Evolutionary conservation across 1,284 basidiomycete species (phyloP).

Genomic region (Ganoderma lingzhi): DNA sequence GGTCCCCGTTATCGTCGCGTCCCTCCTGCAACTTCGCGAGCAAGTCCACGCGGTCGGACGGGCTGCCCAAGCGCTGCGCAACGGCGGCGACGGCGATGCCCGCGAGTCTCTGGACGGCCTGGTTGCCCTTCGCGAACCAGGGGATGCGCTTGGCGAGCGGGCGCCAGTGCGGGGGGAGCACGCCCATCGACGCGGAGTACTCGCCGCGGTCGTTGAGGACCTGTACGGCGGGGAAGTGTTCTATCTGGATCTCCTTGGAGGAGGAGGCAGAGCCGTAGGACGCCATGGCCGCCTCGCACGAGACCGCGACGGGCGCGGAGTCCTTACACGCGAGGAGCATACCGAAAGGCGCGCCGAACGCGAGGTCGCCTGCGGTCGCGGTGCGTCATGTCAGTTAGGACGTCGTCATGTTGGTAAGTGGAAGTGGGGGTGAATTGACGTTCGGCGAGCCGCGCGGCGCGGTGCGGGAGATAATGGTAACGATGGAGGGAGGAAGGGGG

Average conservation of each 20-base stretch:
- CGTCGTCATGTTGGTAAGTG: background rate
- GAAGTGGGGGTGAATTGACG: background rate
- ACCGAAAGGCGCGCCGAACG: constrained; percentile 89
- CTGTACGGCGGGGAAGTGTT: constrained; percentile 81
- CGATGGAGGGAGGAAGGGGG: background rate
- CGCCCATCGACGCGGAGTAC: constrained; percentile 86
- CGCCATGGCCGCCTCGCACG: constrained; percentile 59
- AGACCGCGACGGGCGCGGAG: constrained; percentile 68
- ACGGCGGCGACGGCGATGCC: constrained; percentile 88
- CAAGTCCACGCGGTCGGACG: constrained; percentile 76
- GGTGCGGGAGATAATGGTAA: background rate
- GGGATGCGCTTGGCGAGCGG: constrained; percentile 70
- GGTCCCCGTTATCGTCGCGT: constrained; percentile 80
- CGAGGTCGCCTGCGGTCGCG: constrained; percentile 67
- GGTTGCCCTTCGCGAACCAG: constrained; percentile 78
- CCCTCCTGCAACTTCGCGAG: constrained; percentile 82
- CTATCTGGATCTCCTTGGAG: constrained; percentile 49
- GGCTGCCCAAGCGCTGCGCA: constrained; percentile 71
- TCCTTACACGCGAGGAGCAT: constrained; percentile 86
- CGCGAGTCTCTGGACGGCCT: constrained; percentile 78
- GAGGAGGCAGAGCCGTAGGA: constrained; percentile 56
- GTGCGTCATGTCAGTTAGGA: background rate
- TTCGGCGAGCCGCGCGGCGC: background rate
- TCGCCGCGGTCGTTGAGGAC: constrained; percentile 93
- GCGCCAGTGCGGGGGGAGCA: constrained; percentile 77